phyloP scores from a whole-genome alignment of 2,329 filamentous ascomycete genomes.

The Penicillium verrucosum region DNA sequence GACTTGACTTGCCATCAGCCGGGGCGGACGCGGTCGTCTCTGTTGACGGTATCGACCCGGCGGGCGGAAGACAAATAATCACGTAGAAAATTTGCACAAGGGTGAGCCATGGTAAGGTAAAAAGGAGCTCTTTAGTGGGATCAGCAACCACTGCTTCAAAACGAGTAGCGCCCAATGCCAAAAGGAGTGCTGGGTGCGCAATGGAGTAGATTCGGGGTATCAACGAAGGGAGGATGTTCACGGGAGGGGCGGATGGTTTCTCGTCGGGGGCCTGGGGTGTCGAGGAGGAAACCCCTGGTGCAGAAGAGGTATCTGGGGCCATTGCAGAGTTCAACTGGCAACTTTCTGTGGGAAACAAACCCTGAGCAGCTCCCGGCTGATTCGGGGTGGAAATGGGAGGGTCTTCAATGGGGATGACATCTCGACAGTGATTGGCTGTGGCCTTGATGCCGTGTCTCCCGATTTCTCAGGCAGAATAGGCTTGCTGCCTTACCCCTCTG shows the following conservation, averaged over 20 bases:
- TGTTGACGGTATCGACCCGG: conserved; percentile 36
- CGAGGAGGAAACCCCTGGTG: conserved; percentile 2
- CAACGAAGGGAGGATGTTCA: conserved; percentile 48
- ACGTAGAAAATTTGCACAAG: conserved; percentile 61
- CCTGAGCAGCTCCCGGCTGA: conserved; percentile 15
- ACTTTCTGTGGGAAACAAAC: neutral
- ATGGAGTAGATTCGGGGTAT: conserved; percentile 58
- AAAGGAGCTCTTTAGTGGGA: conserved; percentile 62
- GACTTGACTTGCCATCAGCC: conserved; percentile 11
- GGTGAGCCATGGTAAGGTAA: conserved; percentile 60
- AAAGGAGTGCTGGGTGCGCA: conserved; percentile 65
- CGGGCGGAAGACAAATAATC: conserved; percentile 57
- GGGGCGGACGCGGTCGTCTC: conserved; percentile 5
- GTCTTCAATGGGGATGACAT: neutral
- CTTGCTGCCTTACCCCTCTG: neutral
- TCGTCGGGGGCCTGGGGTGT: conserved; percentile 16
- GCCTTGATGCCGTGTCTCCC: conserved; percentile 4
- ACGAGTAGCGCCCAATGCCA: conserved; percentile 60
- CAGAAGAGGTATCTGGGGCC: conserved; percentile 12
- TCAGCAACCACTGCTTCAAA: conserved; percentile 68
- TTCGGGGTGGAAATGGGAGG: conserved; percentile 6
- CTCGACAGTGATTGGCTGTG: conserved; percentile 10
- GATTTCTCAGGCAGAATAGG: neutral
- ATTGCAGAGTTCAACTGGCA: conserved; percentile 6
- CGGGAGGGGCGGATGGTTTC: conserved; percentile 38